Evolutionary conservation across 306 rosid genomes (phyloP).

Genomic region (Casuarina glauca): DNA sequence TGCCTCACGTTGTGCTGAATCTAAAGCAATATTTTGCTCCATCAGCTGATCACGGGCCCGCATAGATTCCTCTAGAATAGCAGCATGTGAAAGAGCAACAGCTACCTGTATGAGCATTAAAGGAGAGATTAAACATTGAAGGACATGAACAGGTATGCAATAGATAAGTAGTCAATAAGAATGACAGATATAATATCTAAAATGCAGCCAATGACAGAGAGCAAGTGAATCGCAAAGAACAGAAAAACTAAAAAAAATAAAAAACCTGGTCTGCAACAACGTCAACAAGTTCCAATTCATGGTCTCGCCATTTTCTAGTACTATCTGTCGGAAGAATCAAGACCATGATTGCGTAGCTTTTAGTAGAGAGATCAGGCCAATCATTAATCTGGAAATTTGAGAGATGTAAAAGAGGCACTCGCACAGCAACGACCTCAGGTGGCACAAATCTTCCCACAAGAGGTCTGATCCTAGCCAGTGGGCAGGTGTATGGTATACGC

Average conservation of each 20-base stretch:
- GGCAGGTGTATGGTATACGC: conserved; percentile 67
- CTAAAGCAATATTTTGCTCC: conserved; percentile 82
- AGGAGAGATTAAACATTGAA: conserved; percentile 21
- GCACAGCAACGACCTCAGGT: conserved; percentile 86
- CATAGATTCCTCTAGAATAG: conserved; percentile 94
- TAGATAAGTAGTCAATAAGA: neutral
- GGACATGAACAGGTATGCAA: conserved; percentile 14
- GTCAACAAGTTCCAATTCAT: conserved; percentile 84
- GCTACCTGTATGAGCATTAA: conserved; percentile 66
- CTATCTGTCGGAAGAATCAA: conserved; percentile 83
- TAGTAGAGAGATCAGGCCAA: conserved; percentile 78
- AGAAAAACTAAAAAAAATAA: neutral
- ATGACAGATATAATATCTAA: neutral
- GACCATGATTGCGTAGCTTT: conserved; percentile 89
- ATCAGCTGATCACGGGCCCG: conserved; percentile 83
- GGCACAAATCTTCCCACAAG: conserved; percentile 68
- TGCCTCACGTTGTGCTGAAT: conserved; percentile 85
- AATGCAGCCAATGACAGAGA: conserved; percentile 11
- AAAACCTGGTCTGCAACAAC: conserved; percentile 95
- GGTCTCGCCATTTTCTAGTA: conserved; percentile 86
- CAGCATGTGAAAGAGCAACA: conserved; percentile 98
- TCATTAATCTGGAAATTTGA: conserved; percentile 82
- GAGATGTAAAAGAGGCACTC: conserved; percentile 81
- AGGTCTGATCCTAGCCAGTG: conserved; percentile 71
- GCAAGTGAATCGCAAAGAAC: conserved; percentile 10